phyloP scores from a whole-genome alignment of 2,329 filamentous ascomycete genomes.

The Aspergillus costaricaensis region DNA sequence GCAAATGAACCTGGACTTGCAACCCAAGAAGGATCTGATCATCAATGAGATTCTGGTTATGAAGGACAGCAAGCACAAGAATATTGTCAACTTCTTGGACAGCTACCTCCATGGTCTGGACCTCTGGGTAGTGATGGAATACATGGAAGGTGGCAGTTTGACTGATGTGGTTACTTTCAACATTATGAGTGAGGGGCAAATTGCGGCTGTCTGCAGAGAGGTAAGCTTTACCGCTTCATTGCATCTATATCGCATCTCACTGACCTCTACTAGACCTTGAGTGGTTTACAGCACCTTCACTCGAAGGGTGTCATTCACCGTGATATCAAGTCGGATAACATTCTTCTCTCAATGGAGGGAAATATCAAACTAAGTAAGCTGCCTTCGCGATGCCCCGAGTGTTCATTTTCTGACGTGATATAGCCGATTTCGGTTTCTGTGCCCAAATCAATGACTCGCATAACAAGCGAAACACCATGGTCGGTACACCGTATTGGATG shows the following conservation, averaged over 20 bases:
- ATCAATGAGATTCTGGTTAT: slow-evolving; percentile 99
- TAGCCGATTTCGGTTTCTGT: slow-evolving; percentile 97
- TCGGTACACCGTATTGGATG: slow-evolving; percentile 99
- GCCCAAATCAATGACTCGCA: slow-evolving; percentile 97
- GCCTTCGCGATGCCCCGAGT: slow-evolving; percentile 19
- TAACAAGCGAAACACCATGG: slow-evolving; percentile 98
- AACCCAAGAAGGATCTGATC: slow-evolving; percentile 98
- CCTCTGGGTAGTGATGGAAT: slow-evolving; percentile 99
- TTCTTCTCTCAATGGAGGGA: slow-evolving; percentile 87
- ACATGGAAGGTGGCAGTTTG: slow-evolving; percentile 96
- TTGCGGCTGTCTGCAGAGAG: slow-evolving; percentile 91
- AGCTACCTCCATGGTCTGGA: slow-evolving; percentile 88
- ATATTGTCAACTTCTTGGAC: slow-evolving; percentile 99
- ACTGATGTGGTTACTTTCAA: slow-evolving; percentile 99
- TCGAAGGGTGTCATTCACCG: slow-evolving; percentile 98
- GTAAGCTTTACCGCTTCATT: slow-evolving; percentile 41
- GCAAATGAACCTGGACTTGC: slow-evolving; percentile 98
- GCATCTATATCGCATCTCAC: neutral
- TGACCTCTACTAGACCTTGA: slow-evolving; percentile 62
- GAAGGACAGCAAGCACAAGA: slow-evolving; percentile 97
- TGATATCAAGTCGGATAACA: slow-evolving; percentile 99
- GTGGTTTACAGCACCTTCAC: slow-evolving; percentile 90
- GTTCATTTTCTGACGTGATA: slow-evolving; percentile 24
- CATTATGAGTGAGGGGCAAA: slow-evolving; percentile 98
- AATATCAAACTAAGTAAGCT: slow-evolving; percentile 93